phyloP scores from a whole-genome alignment of 1,284 basidiomycete species.

The Trichosporon sp. region DNA sequence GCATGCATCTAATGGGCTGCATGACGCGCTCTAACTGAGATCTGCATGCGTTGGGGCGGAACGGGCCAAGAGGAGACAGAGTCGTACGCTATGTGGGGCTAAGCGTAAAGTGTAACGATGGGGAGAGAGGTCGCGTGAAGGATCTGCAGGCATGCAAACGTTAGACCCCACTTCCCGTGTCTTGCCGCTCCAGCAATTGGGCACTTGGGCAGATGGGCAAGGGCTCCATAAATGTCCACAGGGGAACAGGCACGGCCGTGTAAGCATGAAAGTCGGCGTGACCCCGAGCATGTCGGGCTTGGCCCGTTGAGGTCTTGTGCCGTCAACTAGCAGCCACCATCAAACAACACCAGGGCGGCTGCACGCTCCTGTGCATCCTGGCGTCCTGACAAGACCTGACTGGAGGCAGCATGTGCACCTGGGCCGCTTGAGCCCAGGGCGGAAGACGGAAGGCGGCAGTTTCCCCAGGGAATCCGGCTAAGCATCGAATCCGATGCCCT shows the following conservation, averaged over 20 bases:
- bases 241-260: neutral
- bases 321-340: neutral
- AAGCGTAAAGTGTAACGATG: conserved; percentile 12
- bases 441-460: conserved; percentile 9
- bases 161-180: neutral
- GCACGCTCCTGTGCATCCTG: neutral
- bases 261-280: conserved; percentile 11
- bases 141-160: conserved; percentile 1
- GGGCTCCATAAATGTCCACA: neutral
- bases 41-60: neutral
- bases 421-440: neutral
- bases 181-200: no score
- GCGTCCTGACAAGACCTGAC: neutral
- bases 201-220: neutral
- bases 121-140: neutral
- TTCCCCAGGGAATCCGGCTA: conserved; percentile 1
- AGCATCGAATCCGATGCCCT: neutral
- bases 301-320: neutral
- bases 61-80: neutral
- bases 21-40: neutral
- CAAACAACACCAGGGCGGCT: neutral
- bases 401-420: neutral
- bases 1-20: no score
- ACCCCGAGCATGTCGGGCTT: neutral
- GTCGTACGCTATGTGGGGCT: neutral